phyloP scores from a whole-genome alignment of 2,329 filamentous ascomycete genomes.

The Dactylellina leptospora region DNA sequence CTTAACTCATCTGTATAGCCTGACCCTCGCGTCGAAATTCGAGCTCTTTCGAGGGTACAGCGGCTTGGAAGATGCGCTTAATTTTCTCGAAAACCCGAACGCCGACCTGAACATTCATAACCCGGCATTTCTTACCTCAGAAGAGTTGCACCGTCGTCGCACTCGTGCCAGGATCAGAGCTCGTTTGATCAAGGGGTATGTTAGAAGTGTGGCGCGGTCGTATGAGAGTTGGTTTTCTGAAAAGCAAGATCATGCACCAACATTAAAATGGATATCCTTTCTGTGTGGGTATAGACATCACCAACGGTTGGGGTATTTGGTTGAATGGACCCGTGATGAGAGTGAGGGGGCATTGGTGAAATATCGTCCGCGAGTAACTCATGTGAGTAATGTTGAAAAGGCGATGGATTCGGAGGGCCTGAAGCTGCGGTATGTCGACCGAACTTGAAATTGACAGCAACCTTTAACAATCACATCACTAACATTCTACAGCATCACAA shows the following conservation, averaged over 20 bases:
- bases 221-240: slow-evolving; percentile 1
- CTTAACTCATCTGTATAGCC: neutral
- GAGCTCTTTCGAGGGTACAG: neutral
- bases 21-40: neutral
- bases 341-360: neutral
- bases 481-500: no score
- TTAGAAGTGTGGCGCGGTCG: neutral
- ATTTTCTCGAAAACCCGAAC: no score
- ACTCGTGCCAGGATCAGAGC: no score
- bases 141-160: no score
- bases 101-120: no score
- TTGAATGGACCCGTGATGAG: slow-evolving; percentile 7
- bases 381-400: neutral
- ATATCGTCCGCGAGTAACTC: neutral
- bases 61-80: no score
- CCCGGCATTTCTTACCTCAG: no score
- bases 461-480: no score
- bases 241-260: neutral
- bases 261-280: slow-evolving; percentile 17
- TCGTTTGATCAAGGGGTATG: neutral
- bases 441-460: no score
- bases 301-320: neutral
- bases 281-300: neutral
- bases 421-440: neutral
- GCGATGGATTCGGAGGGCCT: neutral